Evolutionary conservation across 192 early-diverging fungal genomes (phyloP).

Genomic region (Nowakowskiella sp.): DNA sequence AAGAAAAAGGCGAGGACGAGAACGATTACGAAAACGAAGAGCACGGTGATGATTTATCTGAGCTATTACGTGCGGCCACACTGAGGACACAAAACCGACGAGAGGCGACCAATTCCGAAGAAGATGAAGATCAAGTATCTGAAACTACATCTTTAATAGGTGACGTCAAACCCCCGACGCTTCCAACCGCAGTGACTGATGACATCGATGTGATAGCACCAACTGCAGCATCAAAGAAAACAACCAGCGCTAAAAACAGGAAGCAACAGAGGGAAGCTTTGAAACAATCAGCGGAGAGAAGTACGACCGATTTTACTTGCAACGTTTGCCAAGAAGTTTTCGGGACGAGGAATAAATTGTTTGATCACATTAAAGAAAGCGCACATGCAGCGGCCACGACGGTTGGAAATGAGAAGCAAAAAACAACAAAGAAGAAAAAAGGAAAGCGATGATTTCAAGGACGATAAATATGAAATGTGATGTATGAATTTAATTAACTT

Average conservation of each 20-base stretch:
- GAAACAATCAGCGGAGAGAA: slow-evolving; percentile 1
- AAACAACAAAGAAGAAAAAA: too few species aligned
- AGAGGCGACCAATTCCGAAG: too few species aligned
- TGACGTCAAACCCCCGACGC: not conserved
- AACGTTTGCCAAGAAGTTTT: slow-evolving; percentile 73
- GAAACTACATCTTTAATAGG: not conserved
- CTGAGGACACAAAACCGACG: too few species aligned
- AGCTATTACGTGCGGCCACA: too few species aligned
- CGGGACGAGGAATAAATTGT: slow-evolving; percentile 72
- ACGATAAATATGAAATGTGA: too few species aligned
- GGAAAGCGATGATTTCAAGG: too few species aligned
- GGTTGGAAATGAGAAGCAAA: too few species aligned
- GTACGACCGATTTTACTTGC: slow-evolving; percentile 42
- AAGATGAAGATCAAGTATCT: not conserved
- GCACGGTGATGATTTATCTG: too few species aligned
- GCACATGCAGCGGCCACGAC: slow-evolving; percentile 68
- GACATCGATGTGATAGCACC: not conserved
- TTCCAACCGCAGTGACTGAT: not conserved
- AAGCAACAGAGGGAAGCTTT: slow-evolving; percentile 14
- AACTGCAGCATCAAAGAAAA: not conserved
- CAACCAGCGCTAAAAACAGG: slow-evolving; percentile 21
- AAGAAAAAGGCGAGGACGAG: too few species aligned
- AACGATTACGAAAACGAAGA: too few species aligned
- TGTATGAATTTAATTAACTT: too few species aligned
- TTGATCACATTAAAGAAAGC: slow-evolving; percentile 76